A percentile compares a stretch with the other conserved stretches of the same genome.
Conservation (phyloP, 2,329 filamentous ascomycete species). For the Claviceps maximensis region DNA sequence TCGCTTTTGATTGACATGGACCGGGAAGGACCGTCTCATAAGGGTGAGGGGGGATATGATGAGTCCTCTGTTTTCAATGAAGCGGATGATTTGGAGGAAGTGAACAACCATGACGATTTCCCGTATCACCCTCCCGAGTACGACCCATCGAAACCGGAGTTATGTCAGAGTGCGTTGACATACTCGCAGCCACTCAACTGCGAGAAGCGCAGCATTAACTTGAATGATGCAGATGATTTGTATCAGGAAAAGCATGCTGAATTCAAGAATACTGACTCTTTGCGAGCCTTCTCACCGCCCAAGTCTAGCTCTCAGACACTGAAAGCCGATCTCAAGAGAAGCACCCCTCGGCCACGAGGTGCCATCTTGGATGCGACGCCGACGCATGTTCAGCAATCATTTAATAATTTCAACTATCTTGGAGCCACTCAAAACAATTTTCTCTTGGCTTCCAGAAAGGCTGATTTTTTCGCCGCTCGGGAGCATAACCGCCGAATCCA, state of each 20-base stretch:
- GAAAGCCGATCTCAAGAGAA: not conserved
- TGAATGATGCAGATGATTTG: not conserved
- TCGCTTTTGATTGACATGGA: not conserved
- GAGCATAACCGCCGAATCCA: constrained; percentile 18
- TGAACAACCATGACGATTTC: not conserved
- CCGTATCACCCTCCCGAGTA: not conserved
- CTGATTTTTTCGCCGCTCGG: constrained; percentile 25
- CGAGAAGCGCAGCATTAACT: not conserved
- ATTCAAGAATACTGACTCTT: not conserved
- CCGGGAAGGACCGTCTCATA: not conserved
- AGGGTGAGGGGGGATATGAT: not conserved
- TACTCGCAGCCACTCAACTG: not conserved
- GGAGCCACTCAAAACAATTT: no score
- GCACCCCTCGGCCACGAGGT: not conserved
- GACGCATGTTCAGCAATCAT: not conserved
- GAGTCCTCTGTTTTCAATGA: not conserved
- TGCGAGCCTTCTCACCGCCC: not conserved
- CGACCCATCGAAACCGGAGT: not conserved
- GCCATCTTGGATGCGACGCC: not conserved
- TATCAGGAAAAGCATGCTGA: not conserved
- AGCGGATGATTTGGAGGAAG: not conserved
- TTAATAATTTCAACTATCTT: no score
- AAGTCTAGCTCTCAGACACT: not conserved
- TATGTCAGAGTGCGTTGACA: not conserved
- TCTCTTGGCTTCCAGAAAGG: no score